A percentile compares a stretch with the other conserved stretches of the same genome.
These are phyloP conservation scores for Debaryomyces castellii DNA, from an alignment of 805 yeast genomes.

Conservation along the genomic window DNA sequence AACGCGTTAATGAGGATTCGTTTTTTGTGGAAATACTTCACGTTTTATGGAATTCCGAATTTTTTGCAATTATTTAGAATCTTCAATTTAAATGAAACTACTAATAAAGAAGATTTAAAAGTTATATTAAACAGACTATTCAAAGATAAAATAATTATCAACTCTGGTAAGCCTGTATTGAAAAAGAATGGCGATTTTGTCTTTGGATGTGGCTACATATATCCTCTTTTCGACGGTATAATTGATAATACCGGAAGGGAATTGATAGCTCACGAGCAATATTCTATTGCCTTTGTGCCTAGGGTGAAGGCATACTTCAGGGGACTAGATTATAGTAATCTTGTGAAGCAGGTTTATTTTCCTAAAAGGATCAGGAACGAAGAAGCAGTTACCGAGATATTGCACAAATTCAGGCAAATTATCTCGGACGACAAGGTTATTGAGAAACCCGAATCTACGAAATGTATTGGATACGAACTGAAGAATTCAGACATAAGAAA, in stretches of 20 bases:
- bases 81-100: slow-evolving; percentile 8
- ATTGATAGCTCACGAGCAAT: slow-evolving; percentile 2
- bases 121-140: slow-evolving; percentile 12
- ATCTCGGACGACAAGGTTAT: not conserved
- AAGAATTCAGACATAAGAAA: not conserved
- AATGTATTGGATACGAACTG: not conserved
- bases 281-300: slow-evolving; percentile 10
- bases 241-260: slow-evolving; percentile 6
- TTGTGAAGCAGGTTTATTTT: slow-evolving; percentile 7
- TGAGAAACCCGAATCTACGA: not conserved
- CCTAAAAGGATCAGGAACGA: slow-evolving; percentile 6
- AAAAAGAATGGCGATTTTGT: slow-evolving; percentile 4
- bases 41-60: slow-evolving; percentile 18
- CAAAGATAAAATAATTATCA: slow-evolving; percentile 9
- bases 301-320: slow-evolving; percentile 13
- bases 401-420: slow-evolving; percentile 8
- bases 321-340: slow-evolving; percentile 7
- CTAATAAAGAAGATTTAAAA: slow-evolving; percentile 4
- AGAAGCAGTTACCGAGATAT: not conserved
- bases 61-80: slow-evolving; percentile 9
- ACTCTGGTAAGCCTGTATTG: slow-evolving; percentile 6
- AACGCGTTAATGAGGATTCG: slow-evolving; percentile 33
- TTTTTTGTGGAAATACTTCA: slow-evolving; percentile 27
- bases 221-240: slow-evolving; percentile 11
- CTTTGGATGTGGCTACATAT: slow-evolving; percentile 9